Percentiles rank a stretch among this genome's conserved stretches.
Evolutionary conservation across 1,284 basidiomycete species (phyloP).

Genomic region (Naganishia sp.): DNA sequence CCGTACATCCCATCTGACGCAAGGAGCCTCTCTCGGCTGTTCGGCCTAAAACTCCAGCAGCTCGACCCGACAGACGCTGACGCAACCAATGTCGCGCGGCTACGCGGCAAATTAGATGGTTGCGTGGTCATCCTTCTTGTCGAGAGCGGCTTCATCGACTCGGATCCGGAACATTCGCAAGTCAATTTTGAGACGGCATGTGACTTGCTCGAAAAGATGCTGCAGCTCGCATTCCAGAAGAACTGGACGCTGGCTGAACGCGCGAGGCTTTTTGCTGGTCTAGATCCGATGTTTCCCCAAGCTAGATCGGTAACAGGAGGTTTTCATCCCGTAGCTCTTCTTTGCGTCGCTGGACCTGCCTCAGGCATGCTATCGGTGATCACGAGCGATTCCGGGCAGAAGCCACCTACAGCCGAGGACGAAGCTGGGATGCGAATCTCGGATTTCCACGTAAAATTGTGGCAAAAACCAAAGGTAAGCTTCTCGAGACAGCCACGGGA

Average conservation of each 20-base stretch:
- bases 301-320: background rate
- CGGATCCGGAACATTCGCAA: constrained; percentile 20
- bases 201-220: constrained; percentile 17
- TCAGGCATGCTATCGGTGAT: constrained; percentile 14
- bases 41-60: constrained; percentile 13
- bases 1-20: background rate
- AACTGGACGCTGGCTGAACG: constrained; percentile 14
- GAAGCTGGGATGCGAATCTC: background rate
- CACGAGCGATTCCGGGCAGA: background rate
- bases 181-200: constrained; percentile 14
- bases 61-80: constrained; percentile 2
- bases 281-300: constrained; percentile 11
- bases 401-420: background rate
- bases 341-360: constrained; percentile 2
- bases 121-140: constrained; percentile 15
- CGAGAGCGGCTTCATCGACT: constrained; percentile 25
- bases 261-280: constrained; percentile 2
- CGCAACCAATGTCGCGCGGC: constrained; percentile 1
- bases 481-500: no score
- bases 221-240: constrained; percentile 11
- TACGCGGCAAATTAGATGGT: constrained; percentile 7
- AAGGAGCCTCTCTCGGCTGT: constrained; percentile 12
- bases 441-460: constrained; percentile 1
- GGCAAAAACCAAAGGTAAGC: constrained; percentile 23
- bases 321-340: background rate